A percentile compares a stretch with the other conserved stretches of the same genome.
Evolutionary conservation across 2,329 filamentous ascomycete genomes (phyloP).

Genomic region (Cladosporium sp.): DNA sequence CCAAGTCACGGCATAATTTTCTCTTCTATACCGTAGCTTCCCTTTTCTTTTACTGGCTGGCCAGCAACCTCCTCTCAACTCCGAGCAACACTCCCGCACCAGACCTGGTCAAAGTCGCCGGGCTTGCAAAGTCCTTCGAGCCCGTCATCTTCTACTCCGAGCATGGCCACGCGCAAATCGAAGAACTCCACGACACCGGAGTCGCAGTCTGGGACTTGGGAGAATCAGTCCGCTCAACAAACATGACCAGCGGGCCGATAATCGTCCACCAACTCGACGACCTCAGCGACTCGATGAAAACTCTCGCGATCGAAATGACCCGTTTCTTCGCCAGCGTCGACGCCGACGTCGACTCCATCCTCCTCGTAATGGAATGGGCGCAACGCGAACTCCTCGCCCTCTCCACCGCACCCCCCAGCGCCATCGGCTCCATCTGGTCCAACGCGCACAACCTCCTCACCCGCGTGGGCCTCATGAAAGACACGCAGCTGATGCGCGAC

Average conservation of each 20-base stretch:
- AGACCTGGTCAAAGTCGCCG: slow-evolving; percentile 85
- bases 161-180: slow-evolving; percentile 78
- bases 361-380: slow-evolving; percentile 96
- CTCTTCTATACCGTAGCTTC: slow-evolving; percentile 57
- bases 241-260: slow-evolving; percentile 82
- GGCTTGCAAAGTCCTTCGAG: slow-evolving; percentile 85
- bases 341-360: slow-evolving; percentile 84
- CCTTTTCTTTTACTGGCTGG: slow-evolving; percentile 59
- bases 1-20: slow-evolving; percentile 65
- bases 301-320: slow-evolving; percentile 77
- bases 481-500: slow-evolving; percentile 53
- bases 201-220: slow-evolving; percentile 93
- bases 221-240: slow-evolving; percentile 81
- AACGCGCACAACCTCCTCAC: slow-evolving; percentile 77
- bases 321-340: slow-evolving; percentile 92
- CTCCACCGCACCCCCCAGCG: slow-evolving; percentile 55
- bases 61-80: slow-evolving; percentile 65
- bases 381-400: slow-evolving; percentile 74
- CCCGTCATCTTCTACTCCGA: slow-evolving; percentile 94
- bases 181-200: slow-evolving; percentile 83
- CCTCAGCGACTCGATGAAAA: slow-evolving; percentile 79
- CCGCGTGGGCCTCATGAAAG: slow-evolving; percentile 44
- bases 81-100: slow-evolving; percentile 63
- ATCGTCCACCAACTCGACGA: slow-evolving; percentile 84
- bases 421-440: slow-evolving; percentile 70